Conservation (phyloP, 805 yeast genomes). For the Candida dendrica region DNA sequence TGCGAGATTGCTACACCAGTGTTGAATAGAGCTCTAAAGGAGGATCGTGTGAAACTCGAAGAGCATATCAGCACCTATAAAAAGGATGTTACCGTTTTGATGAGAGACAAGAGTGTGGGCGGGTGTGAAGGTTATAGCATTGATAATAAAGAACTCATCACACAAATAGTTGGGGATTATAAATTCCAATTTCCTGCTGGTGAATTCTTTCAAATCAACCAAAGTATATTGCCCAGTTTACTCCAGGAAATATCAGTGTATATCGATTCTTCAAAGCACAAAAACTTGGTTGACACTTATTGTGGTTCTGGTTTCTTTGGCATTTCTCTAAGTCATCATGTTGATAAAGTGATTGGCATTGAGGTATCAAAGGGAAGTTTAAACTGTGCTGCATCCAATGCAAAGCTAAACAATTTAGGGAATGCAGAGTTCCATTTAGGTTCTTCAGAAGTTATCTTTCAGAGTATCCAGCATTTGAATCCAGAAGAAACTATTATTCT, state of each 20-base stretch:
- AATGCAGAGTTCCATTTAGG: conserved; percentile 83
- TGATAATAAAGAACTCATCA: conserved; percentile 65
- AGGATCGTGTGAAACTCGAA: conserved; percentile 54
- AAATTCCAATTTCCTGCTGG: conserved; percentile 89
- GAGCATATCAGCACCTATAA: conserved; percentile 36
- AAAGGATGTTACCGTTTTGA: conserved; percentile 81
- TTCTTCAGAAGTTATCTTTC: conserved; percentile 84
- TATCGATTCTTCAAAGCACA: conserved; percentile 36
- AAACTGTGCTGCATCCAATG: conserved; percentile 76
- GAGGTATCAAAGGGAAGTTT: conserved; percentile 90
- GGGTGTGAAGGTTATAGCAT: conserved; percentile 54
- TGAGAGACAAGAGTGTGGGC: conserved; percentile 65
- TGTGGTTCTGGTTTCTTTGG: conserved; percentile 95
- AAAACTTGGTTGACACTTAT: conserved; percentile 86
- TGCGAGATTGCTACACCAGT: too few species aligned
- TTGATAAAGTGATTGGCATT: conserved; percentile 79
- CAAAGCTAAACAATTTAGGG: conserved; percentile 56
- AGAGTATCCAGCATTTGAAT: conserved; percentile 34
- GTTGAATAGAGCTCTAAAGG: conserved; percentile 62
- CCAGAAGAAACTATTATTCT: conserved; percentile 83
- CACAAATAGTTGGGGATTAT: conserved; percentile 62
- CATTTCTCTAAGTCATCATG: conserved; percentile 67
- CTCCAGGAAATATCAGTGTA: conserved; percentile 68
- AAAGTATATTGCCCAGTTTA: conserved; percentile 81
- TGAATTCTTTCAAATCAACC: conserved; percentile 92